Base-by-base conservation (phyloP, 306 rosid species). In the Sesbania bispinosa region DNA sequence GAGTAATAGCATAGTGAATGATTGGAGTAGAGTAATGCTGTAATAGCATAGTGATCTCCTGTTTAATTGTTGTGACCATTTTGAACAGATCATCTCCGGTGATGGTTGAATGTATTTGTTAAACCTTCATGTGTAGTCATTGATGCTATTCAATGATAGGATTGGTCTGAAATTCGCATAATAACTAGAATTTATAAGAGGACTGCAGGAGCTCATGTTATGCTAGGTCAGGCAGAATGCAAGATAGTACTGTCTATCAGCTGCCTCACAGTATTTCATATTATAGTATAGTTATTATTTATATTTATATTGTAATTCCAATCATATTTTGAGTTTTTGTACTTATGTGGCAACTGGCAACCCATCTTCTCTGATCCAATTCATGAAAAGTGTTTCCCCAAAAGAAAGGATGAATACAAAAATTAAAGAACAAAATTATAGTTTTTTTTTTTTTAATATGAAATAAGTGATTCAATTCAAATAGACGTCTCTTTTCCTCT, bases 201-300 rank as follows among this genome's bases (percentile, higher is more conserved):
- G 46, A 77, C 32, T 29, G 23, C 57, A 14, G 38, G 11, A 10
- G n/a, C 33, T 32, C 23, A 4, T 63, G 42, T 58, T 55, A 48
- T 64, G 15, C 39, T 32, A 4, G 48, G 8, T 54, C 27, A 13
- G 47, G n/a, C 26, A 48, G 46, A 38, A 67, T 30, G 75, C 35
- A 9, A 27, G 24, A 26, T 81, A 62, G 60, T 60, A 32, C 59
- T 79, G 65, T 50, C 36, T 52, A 21, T 78, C 50, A 48, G 63
- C 18, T 45, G 51, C 55, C 70, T 48, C 35, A 32, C 54, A 21
- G 38, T 42, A 38, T 66, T 16, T 14, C 10, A 38, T 39, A 9
- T 77, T 26, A 24, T 67, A 14, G 15, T 62, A 66, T 54, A 18
- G 21, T 2, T 30, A 15, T 16, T 21, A 48, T 62, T 20, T 35